Conservation (phyloP, 257 asterid species). For the Nicotiana benthamiana region DNA sequence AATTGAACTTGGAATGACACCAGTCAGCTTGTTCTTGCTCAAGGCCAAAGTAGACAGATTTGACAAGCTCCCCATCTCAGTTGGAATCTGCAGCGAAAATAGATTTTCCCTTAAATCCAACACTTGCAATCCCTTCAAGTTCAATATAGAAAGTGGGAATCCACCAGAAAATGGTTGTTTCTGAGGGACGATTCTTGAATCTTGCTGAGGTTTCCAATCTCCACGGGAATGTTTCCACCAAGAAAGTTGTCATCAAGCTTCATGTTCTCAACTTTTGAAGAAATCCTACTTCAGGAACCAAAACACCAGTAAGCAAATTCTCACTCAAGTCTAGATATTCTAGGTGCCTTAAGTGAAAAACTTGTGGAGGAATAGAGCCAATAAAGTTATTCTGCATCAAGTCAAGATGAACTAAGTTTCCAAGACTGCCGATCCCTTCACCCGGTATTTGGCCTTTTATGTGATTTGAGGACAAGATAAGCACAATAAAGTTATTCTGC, state of each 20-base stretch:
- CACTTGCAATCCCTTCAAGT: slow-evolving; percentile 8
- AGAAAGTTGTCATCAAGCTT: slow-evolving; percentile 16
- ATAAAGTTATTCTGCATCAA: slow-evolving; percentile 16
- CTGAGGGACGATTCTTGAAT: slow-evolving; percentile 13
- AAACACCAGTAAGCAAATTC: slow-evolving; percentile 10
- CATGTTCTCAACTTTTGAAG: slow-evolving; percentile 12
- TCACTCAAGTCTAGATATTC: slow-evolving; percentile 22
- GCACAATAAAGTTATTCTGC: too few relatives aligned
- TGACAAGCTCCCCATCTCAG: slow-evolving; percentile 14
- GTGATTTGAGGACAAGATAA: slow-evolving; percentile 21
- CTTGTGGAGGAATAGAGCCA: slow-evolving; percentile 21
- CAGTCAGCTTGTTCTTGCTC: slow-evolving; percentile 24
- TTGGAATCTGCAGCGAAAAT: slow-evolving; percentile 15
- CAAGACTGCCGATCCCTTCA: slow-evolving; percentile 11
- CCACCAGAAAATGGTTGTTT: slow-evolving; percentile 21
- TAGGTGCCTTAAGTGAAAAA: slow-evolving; percentile 17
- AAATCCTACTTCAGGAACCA: slow-evolving; percentile 10
- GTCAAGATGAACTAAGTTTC: slow-evolving; percentile 15
- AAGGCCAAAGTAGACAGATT: slow-evolving; percentile 22
- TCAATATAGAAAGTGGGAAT: slow-evolving; percentile 11
- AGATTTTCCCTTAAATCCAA: slow-evolving; percentile 18
- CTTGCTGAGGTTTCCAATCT: slow-evolving; percentile 20
- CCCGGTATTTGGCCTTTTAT: slow-evolving; percentile 22
- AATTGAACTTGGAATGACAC: slow-evolving; percentile 20
- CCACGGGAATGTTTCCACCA: slow-evolving; percentile 16